phyloP scores from a whole-genome alignment of 2,329 filamentous ascomycete species.

The Nannizziopsis barbatae region DNA sequence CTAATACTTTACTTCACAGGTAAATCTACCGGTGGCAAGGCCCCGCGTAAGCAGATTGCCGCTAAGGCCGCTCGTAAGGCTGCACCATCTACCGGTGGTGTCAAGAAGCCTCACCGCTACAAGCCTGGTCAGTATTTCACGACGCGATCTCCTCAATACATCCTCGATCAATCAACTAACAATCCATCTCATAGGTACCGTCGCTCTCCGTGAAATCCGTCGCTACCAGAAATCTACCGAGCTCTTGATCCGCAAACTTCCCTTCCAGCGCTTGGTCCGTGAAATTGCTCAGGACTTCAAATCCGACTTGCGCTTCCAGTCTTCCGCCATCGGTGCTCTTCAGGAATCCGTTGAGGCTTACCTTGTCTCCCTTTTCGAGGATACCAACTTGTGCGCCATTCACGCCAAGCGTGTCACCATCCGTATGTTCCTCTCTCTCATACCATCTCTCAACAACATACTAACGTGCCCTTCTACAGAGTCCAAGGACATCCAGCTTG shows the following conservation, averaged over 20 bases:
- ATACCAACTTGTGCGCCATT: conserved; percentile 97
- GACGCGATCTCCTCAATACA: background rate
- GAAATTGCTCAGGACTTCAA: conserved; percentile 96
- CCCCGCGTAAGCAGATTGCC: conserved; percentile 86
- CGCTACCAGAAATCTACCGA: conserved; percentile 97
- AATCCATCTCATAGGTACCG: conserved; percentile 49
- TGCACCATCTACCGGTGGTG: conserved; percentile 89
- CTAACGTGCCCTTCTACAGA: conserved; percentile 34
- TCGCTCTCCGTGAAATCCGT: conserved; percentile 97
- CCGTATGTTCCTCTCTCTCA: conserved; percentile 36
- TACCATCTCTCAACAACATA: conserved; percentile 1
- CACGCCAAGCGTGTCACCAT: conserved; percentile 99
- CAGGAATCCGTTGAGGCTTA: conserved; percentile 99
- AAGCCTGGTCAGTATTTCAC: conserved; percentile 54
- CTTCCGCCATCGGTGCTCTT: conserved; percentile 88
- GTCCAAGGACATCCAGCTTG: conserved; percentile 89
- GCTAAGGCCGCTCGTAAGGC: conserved; percentile 99
- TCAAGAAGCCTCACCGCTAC: conserved; percentile 89
- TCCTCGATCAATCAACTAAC: conserved; percentile 20
- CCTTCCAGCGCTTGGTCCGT: conserved; percentile 94
- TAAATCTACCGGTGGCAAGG: conserved; percentile 66
- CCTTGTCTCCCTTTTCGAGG: conserved; percentile 94
- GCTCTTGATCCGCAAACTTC: conserved; percentile 90
- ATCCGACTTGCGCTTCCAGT: conserved; percentile 94
- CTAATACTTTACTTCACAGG: conserved; percentile 37